Base-by-base conservation (phyloP, 192 early-diverging fungal species). In the Coemansia sp. region DNA sequence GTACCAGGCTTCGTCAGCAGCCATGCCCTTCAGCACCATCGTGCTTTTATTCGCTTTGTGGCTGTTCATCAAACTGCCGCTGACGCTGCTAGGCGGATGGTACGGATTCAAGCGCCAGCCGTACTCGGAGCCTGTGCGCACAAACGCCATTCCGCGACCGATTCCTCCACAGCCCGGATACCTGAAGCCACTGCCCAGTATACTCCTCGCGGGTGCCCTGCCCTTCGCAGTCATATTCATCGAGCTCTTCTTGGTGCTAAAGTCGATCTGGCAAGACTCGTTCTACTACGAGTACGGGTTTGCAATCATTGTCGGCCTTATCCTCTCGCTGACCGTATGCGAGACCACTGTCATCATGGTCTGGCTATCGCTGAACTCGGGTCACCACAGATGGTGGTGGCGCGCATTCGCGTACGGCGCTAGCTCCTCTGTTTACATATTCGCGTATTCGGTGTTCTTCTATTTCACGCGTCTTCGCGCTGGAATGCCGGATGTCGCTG, bases 381-480 rank as follows among this genome's bases (percentile, higher is more conserved):
- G 91, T 63, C 83, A 94, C 65, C 94, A 93, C 73, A 84, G 85
- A 48, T 95, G 95, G 93, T 96, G 94, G 94, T 98, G 96, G 96
- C 77, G 91, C 51, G 87, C 93, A 5, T 97, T 95, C 81, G 84
- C 91, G 15, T 89, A 92, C 6, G 86, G 89, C 8, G 93, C 85
- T 11, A 88, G 89, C 55, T 92, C 88, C 9, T 86, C 89, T 10
- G 46, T 90, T 61, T 96, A 95, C 78, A 87, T 95, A 38, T 93
- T 94, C 71, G 73, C 89, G 41, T 95, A 96, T 82, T 82, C 90
- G 45, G 82, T 93, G 64, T 74, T 87, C 51, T 96, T 91, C 73
- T 90, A 90, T 76, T 80, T 84, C 25, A 91, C 86, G 12, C 79
- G 86, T 23, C 77, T 96, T 17, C 84, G 82, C 11, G 86, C 91